A percentile compares a stretch with the other conserved stretches of the same genome.
Evolutionary conservation across 805 yeast species (phyloP).

Genomic region (Candida ficus): DNA sequence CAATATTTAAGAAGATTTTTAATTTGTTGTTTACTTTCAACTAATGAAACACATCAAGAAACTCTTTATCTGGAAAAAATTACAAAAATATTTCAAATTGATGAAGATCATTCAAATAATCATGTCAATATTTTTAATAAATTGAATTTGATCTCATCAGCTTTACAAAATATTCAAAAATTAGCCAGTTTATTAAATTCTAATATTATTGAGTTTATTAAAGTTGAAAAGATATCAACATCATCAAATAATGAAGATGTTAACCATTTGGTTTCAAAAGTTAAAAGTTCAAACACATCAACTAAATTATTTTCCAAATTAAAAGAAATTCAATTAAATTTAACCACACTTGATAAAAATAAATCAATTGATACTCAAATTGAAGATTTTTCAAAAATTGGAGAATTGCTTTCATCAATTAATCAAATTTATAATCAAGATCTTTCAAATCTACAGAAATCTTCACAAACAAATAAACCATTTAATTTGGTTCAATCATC

Average conservation of each 20-base stretch:
- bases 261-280: neutral
- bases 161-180: neutral
- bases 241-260: neutral
- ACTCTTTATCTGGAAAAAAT: conserved; percentile 10
- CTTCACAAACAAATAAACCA: conserved; percentile 7
- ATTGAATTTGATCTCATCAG: neutral
- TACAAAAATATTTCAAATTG: conserved; percentile 6
- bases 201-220: conserved; percentile 2
- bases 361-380: conserved; percentile 7
- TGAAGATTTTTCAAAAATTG: conserved; percentile 9
- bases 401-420: conserved; percentile 3
- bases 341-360: conserved; percentile 5
- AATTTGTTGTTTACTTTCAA: conserved; percentile 37
- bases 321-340: conserved; percentile 8
- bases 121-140: neutral
- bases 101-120: too few relatives aligned
- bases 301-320: conserved; percentile 4
- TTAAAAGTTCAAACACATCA: neutral
- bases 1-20: conserved; percentile 37
- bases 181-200: conserved; percentile 1
- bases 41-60: conserved; percentile 21
- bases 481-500: conserved; percentile 9
- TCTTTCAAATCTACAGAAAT: conserved; percentile 2
- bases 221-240: neutral
- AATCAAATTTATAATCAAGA: conserved; percentile 4